Percentiles rank a stretch among this genome's conserved stretches.
phyloP scores from a whole-genome alignment of 1,139 yeast species.

The Candida sojae region DNA sequence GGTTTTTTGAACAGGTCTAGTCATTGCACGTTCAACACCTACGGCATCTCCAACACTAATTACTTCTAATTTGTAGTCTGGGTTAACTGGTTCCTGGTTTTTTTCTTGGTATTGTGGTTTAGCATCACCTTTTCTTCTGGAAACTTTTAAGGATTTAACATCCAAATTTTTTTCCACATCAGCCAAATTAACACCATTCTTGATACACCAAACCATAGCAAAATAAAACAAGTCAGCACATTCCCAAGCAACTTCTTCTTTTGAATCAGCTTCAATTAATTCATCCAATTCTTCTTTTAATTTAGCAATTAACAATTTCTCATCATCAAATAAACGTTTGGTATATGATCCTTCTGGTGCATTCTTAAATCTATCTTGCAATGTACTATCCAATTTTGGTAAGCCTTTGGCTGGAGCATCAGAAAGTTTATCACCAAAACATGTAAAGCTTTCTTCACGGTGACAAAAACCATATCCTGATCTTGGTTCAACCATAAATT shows the following conservation, averaged over 20 bases:
- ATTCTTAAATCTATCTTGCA: conserved; percentile 50
- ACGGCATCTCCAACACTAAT: conserved; percentile 49
- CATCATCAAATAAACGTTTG: conserved; percentile 80
- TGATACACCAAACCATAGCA: conserved; percentile 82
- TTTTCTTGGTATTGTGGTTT: conserved; percentile 59
- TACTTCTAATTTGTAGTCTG: conserved; percentile 59
- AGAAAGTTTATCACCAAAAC: conserved; percentile 57
- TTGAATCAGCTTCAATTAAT: conserved; percentile 72
- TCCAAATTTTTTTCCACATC: conserved; percentile 87
- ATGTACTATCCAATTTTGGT: conserved; percentile 63
- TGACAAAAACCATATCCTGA: conserved; percentile 91
- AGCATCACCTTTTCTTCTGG: conserved; percentile 96
- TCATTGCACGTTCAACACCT: conserved; percentile 58
- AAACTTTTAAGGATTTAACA: conserved; percentile 78
- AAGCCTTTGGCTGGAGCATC: conserved; percentile 62
- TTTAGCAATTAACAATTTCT: conserved; percentile 74
- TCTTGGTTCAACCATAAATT: conserved; percentile 77
- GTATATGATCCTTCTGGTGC: conserved; percentile 96
- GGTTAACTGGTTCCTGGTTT: conserved; percentile 13
- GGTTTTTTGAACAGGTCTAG: conserved; percentile 90
- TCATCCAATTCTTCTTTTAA: conserved; percentile 97
- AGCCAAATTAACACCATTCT: conserved; percentile 73
- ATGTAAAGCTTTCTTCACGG: conserved; percentile 67
- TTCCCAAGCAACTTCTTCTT: conserved; percentile 86
- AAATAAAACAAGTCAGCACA: conserved; percentile 94